Base-by-base conservation (phyloP, 257 asterid species). In the Linaria vulgaris region DNA sequence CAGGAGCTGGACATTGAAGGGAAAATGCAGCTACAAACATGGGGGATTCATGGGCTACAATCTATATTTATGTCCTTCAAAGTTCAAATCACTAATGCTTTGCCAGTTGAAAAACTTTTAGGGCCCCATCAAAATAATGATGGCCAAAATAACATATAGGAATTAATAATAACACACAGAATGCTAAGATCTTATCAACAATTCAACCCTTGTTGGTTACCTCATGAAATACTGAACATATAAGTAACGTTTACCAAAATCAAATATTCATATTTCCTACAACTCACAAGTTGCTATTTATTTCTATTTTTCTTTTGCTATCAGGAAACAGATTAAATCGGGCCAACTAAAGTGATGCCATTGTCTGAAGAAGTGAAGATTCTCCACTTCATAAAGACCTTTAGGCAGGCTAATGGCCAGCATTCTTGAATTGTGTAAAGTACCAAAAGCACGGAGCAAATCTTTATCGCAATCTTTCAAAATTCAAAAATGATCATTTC, bases 41-140 rank as follows among this genome's bases (percentile, higher is more conserved):
- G 61, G 55, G 48, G 17, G 41, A 30, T 39, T 46, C n/a, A 49
- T 39, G 59, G 64, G 75, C 25, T 63, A 37, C 65, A 55, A n/a
- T n/a, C n/a, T 54, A 45, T 46, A 64, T 55, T 55, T 3, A 22
- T 15, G 23, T 46, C 6, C 53, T 48, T 15, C 47, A 51, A 27
- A 27, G 3, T 27, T n/a, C n/a, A n/a, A 56, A 48, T 47, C 67
- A 65, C 68, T 46, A 43, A 8, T n/a, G n/a, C n/a, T n/a, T n/a
- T n/a, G n/a, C n/a, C n/a, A n/a, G n/a, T n/a, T n/a, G n/a, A n/a
- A n/a, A n/a, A n/a, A n/a, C n/a, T n/a, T n/a, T n/a, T n/a, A n/a
- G n/a, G n/a, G n/a, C n/a, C n/a, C n/a, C n/a, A n/a, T n/a, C n/a
- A n/a, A n/a, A n/a, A n/a, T n/a, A n/a, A n/a, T n/a, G n/a, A n/a